Conservation (phyloP, 1,284 basidiomycete genomes). For the Earliella scabrosa region DNA sequence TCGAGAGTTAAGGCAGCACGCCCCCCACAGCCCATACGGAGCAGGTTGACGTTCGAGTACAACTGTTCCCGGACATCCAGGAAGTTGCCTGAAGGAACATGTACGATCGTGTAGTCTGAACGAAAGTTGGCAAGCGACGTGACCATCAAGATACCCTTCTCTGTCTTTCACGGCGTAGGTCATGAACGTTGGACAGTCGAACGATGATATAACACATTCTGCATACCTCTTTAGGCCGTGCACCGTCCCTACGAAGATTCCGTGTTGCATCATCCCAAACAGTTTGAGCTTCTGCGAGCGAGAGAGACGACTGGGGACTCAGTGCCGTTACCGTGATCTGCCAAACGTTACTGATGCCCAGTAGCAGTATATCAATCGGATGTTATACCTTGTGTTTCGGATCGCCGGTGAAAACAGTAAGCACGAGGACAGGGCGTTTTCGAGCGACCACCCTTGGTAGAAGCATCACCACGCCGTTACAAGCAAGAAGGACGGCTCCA, state of each 20-base stretch:
- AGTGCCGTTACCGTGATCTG: slow-evolving; percentile 67
- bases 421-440: slow-evolving; percentile 56
- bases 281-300: slow-evolving; percentile 47
- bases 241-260: slow-evolving; percentile 64
- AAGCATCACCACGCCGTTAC: slow-evolving; percentile 10
- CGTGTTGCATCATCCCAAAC: slow-evolving; percentile 67
- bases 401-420: slow-evolving; percentile 78
- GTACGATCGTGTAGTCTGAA: slow-evolving; percentile 82
- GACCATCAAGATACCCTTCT: slow-evolving; percentile 72
- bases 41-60: slow-evolving; percentile 77
- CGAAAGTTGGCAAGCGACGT: slow-evolving; percentile 86
- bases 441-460: slow-evolving; percentile 66
- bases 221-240: slow-evolving; percentile 66
- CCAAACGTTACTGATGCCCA: slow-evolving; percentile 2
- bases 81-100: slow-evolving; percentile 72
- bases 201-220: neutral
- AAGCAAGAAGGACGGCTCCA: slow-evolving; percentile 4
- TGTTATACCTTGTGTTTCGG: slow-evolving; percentile 58
- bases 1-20: slow-evolving; percentile 76
- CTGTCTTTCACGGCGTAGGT: slow-evolving; percentile 45
- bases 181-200: neutral
- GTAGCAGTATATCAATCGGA: neutral
- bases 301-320: slow-evolving; percentile 46
- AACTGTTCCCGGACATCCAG: slow-evolving; percentile 63
- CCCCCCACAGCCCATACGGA: slow-evolving; percentile 78